phyloP scores from a whole-genome alignment of 306 rosid species.

The Citrullus colocynthis region DNA sequence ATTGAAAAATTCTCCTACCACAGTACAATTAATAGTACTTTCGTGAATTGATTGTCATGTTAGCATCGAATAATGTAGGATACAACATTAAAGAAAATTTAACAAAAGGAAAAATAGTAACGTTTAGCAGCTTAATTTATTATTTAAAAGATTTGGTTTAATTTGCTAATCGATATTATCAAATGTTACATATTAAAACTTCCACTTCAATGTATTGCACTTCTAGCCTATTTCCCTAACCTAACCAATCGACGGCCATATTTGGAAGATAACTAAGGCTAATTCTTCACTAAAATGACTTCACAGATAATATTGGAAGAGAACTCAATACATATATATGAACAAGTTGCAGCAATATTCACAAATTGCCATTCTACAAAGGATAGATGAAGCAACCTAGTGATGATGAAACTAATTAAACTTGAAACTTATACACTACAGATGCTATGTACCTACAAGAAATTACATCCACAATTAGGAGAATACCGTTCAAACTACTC shows the following conservation, averaged over 20 bases:
- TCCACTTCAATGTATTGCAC: not conserved
- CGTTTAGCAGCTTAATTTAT: too few relatives aligned
- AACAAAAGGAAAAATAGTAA: too few relatives aligned
- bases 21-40: too few relatives aligned
- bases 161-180: not conserved
- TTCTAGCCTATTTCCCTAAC: not conserved
- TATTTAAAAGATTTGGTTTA: not conserved
- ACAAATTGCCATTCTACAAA: not conserved
- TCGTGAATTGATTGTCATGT: too few relatives aligned
- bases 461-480: not conserved
- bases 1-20: too few relatives aligned
- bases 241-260: not conserved
- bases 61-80: too few relatives aligned
- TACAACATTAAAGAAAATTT: too few relatives aligned
- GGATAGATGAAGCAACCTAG: not conserved
- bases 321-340: not conserved
- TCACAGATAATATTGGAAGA: not conserved
- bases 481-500: constrained; percentile 42
- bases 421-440: not conserved
- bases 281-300: not conserved
- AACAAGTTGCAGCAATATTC: not conserved
- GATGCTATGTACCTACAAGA: not conserved
- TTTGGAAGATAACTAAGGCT: not conserved
- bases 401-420: not conserved
- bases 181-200: too few relatives aligned